A percentile compares a stretch with the other conserved stretches of the same genome.
phyloP scores from a whole-genome alignment of 2,329 filamentous ascomycete genomes.

The Dactylonectria estremocensis region DNA sequence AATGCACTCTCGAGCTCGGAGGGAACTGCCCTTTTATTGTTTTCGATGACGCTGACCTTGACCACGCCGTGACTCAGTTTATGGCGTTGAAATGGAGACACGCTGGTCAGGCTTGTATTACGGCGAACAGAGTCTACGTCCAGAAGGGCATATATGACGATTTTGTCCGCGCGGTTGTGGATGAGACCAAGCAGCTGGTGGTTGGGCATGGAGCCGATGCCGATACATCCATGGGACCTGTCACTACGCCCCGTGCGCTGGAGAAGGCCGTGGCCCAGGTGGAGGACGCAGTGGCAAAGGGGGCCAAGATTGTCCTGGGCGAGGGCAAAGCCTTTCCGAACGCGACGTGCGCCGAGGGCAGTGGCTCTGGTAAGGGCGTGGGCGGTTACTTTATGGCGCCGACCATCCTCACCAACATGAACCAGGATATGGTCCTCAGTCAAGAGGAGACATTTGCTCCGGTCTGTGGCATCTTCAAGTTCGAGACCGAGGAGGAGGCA shows the following conservation, averaged over 20 bases:
- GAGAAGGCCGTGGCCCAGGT: conserved; percentile 76
- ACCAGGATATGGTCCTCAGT: conserved; percentile 69
- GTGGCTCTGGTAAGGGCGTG: conserved; percentile 74
- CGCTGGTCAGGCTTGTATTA: conserved; percentile 80
- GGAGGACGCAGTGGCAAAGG: conserved; percentile 74
- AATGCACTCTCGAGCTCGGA: conserved; percentile 77
- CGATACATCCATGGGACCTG: conserved; percentile 60
- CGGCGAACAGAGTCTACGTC: conserved; percentile 71
- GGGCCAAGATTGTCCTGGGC: conserved; percentile 73
- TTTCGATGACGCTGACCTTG: conserved; percentile 64
- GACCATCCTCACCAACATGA: conserved; percentile 74
- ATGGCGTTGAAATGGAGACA: conserved; percentile 75
- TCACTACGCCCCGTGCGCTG: conserved; percentile 66
- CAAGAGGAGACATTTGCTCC: conserved; percentile 78
- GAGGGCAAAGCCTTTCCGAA: no score
- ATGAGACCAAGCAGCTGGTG: not conserved
- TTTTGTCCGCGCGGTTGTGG: conserved; percentile 22
- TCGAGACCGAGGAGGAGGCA: conserved; percentile 77
- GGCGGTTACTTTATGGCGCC: conserved; percentile 77
- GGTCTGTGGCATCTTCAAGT: conserved; percentile 74
- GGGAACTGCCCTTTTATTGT: conserved; percentile 79
- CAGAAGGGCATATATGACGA: conserved; percentile 72
- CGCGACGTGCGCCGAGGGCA: no score
- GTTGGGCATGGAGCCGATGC: not conserved
- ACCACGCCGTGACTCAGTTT: no score